Conservation (phyloP, 1,284 basidiomycete genomes). For the Boletus semigastroideus region DNA sequence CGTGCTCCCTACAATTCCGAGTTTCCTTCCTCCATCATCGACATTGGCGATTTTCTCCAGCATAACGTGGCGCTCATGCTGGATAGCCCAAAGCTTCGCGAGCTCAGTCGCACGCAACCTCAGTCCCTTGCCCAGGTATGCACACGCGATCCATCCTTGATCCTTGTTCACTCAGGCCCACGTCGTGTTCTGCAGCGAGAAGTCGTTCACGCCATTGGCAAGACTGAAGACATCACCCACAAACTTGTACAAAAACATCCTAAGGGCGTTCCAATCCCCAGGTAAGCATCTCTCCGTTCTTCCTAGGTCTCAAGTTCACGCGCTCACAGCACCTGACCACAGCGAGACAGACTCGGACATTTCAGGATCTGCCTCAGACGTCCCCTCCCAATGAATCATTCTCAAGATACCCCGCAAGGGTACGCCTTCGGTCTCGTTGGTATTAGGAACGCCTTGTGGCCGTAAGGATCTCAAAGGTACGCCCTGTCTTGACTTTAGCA, state of each 20-base stretch:
- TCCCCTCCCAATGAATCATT: neutral
- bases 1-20: too few species aligned
- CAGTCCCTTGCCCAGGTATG: constrained; percentile 32
- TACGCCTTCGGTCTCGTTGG: neutral
- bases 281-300: constrained; percentile 8
- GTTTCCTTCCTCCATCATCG: neutral
- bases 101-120: constrained; percentile 22
- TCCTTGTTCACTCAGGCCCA: neutral
- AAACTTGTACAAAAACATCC: constrained; percentile 27
- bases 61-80: constrained; percentile 10
- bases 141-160: neutral
- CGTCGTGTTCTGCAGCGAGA: constrained; percentile 18
- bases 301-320: neutral
- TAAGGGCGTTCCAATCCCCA: constrained; percentile 22
- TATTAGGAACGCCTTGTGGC: neutral
- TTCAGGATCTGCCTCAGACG: neutral
- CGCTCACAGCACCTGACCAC: neutral
- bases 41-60: neutral
- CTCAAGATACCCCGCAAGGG: neutral
- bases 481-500: neutral
- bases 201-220: constrained; percentile 23
- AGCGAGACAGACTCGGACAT: constrained; percentile 11
- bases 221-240: constrained; percentile 29
- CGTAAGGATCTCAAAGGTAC: constrained; percentile 10
- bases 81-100: constrained; percentile 18